Evolutionary conservation across 306 rosid genomes (phyloP), one percentile per base, ranked within the genome.

Genomic region (Inga oerstediana): DNA sequence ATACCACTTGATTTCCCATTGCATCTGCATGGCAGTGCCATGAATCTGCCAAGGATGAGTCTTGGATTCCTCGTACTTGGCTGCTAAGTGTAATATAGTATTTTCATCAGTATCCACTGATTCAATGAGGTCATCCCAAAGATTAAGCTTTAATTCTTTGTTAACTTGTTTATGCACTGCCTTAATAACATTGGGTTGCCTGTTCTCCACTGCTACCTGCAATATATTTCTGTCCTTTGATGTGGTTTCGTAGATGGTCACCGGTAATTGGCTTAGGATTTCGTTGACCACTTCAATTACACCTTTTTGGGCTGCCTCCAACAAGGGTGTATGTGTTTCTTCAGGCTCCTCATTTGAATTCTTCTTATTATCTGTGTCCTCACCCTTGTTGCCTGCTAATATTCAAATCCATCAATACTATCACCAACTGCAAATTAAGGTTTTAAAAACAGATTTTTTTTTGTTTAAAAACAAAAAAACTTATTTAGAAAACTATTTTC

Each of bases 11-110:
- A 76, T 39, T 37, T 81, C 85, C 80, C 76, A 66, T n/a, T 74
- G 75, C 85, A 75, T 62, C 71, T 75, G 80, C 75, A 76, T 39
- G 4, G 81, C 85, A 2, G 9, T 5, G 9, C 85, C 81, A 66
- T 24, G 75, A 8, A 82, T 61, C 19, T 22, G 72, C 85, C 85
- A 76, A n/a, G 59, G 46, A 39, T 30, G 35, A 8, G 3, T 0
- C 0, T 0, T 0, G 12, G 61, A 49, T 13, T 8, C 8, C 2
- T 16, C 44, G 3, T 43, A 9, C 51, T 32, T 56, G 0, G 85
- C 81, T n/a, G 78, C 85, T 16, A 76, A 77, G 34, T 76, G 85
- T 78, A 76, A 19, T 13, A 45, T 69, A 16, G 30, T 82, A 30
- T 82, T 82, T 35, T 52, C 81, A 0, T 68, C 8, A 10, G 2